Base-by-base conservation (phyloP, 2,329 filamentous ascomycete genomes). In the Akanthomyces uredinophilus region DNA sequence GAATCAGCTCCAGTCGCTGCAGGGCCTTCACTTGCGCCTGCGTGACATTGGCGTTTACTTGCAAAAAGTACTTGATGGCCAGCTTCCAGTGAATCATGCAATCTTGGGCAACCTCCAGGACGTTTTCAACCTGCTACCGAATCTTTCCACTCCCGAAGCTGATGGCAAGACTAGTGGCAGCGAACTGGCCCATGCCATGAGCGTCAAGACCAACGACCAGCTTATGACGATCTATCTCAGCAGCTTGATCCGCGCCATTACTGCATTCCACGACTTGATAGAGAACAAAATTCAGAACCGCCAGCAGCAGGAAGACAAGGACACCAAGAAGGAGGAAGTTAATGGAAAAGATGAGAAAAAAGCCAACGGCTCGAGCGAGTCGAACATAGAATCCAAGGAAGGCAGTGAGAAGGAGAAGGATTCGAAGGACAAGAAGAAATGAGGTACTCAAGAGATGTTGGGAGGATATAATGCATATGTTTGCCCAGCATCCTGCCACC, bases 221-320 rank as follows among this genome's bases (percentile, higher is more conserved):
- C 85, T 99, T 67, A 97, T 99, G 91, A 87, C 93, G 58, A 98
- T 99, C 75, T 99, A 99, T 77, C 83, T 99, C 60, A 96, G 91
- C 79, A 96, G 91, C 79, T 80, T 98, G 80, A 98, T 99, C 77
- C 86, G 95, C 65, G 95, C 95, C 62, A 99, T 99, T 72, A 98
- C 95, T 14, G 95, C 95, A 8, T 99, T 98, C 88, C 95, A 99
- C 76, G 95, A 99, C 74, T 80, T 99, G 68, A 99, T 99, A 68
- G 95, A 99, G 81, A 99, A 99, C 82, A 99, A 99, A 85, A 97
- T 98, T 68, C 94, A 98, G 81, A 99, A 99, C 79, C 86, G 94
- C 75, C 93, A 98, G 78, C 91, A 96, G 75, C 90, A 96, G 72
- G 95, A 98, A 73, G 95, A 99, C 72, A 94, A 94, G 79, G 94